A percentile compares a stretch with the other conserved stretches of the same genome.
phyloP scores from a whole-genome alignment of 1,284 basidiomycete genomes.

The Ceratobasidium sp. region DNA sequence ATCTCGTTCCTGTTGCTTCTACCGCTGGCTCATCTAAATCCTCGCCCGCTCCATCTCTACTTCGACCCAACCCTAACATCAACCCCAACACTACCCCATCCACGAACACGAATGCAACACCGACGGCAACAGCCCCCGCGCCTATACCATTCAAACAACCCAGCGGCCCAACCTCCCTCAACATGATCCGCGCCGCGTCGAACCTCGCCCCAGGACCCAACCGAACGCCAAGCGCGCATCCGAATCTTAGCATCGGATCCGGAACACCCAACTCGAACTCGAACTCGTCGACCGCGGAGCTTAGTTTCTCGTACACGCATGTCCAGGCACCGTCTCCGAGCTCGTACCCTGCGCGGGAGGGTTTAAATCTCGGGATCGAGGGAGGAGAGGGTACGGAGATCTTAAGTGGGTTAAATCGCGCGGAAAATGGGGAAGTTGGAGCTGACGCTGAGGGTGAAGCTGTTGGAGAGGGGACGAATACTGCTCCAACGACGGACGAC shows the following conservation, averaged over 20 bases:
- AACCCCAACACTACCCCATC: neutral
- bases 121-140: conserved; percentile 68
- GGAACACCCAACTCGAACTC: conserved; percentile 32
- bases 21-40: conserved; percentile 52
- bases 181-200: conserved; percentile 9
- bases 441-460: too few relatives aligned
- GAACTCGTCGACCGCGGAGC: conserved; percentile 63
- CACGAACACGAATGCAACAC: conserved; percentile 29
- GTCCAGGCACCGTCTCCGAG: conserved; percentile 79
- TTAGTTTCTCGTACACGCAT: conserved; percentile 86
- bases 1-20: conserved; percentile 55
- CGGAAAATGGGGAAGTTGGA: too few relatives aligned
- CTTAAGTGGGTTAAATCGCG: too few relatives aligned
- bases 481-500: conserved; percentile 4
- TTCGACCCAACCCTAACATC: conserved; percentile 38
- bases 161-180: conserved; percentile 30
- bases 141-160: conserved; percentile 59
- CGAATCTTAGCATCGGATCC: conserved; percentile 13
- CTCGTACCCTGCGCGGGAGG: conserved; percentile 71
- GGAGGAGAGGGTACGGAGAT: conserved; percentile 76
- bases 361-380: conserved; percentile 51
- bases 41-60: conserved; percentile 30
- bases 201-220: conserved; percentile 3
- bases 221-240: neutral
- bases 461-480: conserved; percentile 56